Evolutionary conservation across 306 rosid species (phyloP).

Genomic region (Quercus glauca): DNA sequence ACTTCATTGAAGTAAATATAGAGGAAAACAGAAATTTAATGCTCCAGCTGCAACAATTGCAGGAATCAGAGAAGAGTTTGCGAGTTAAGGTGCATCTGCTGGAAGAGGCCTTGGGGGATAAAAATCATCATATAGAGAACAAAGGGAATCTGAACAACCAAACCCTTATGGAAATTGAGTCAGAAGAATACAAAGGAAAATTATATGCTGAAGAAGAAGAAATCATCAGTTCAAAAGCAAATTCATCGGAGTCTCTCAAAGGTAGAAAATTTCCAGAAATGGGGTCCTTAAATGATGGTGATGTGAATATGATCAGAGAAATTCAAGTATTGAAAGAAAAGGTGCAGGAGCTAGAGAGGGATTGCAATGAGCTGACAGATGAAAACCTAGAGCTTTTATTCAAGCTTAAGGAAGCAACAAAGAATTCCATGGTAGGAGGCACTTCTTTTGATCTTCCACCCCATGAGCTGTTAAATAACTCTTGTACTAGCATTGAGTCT

Average conservation of each 20-base stretch:
- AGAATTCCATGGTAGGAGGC: conserved; percentile 29
- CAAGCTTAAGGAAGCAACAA: conserved; percentile 78
- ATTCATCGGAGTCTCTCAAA: conserved; percentile 40
- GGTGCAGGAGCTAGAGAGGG: conserved; percentile 83
- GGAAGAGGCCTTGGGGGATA: conserved; percentile 59
- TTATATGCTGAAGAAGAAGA: conserved; percentile 54
- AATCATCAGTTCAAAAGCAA: conserved; percentile 39
- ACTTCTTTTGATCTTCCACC: conserved; percentile 31
- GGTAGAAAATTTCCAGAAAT: conserved; percentile 37
- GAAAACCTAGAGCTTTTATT: conserved; percentile 87
- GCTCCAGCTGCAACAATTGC: conserved; percentile 49
- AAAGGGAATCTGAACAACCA: conserved; percentile 29
- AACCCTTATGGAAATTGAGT: conserved; percentile 39
- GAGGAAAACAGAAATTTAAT: conserved; percentile 50
- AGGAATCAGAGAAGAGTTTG: conserved; percentile 64
- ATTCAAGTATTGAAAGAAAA: conserved; percentile 64
- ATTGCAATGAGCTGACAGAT: conserved; percentile 89
- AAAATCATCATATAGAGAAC: conserved; percentile 37
- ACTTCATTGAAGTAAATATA: conserved; percentile 35
- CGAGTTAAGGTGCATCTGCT: conserved; percentile 47
- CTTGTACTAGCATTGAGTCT: conserved; percentile 47
- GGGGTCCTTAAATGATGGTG: conserved; percentile 36
- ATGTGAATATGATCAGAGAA: conserved; percentile 51
- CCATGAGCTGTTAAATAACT: conserved; percentile 30
- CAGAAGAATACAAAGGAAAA: conserved; percentile 35